Evolutionary conservation across 2,329 filamentous ascomycete species (phyloP).

Genomic region (Malbranchea zuffiana): DNA sequence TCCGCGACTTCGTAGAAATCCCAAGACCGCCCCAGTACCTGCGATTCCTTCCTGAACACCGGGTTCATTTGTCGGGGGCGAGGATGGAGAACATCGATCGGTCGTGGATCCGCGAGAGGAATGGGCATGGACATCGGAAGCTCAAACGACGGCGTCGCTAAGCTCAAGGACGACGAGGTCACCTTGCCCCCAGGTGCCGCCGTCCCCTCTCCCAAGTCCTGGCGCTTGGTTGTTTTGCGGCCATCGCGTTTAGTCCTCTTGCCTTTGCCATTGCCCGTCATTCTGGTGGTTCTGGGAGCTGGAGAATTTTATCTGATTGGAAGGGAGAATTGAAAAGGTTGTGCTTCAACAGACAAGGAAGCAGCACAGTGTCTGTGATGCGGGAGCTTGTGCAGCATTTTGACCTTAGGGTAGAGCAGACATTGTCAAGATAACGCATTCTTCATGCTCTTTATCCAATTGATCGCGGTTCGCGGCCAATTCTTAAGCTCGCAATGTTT

Average conservation of each 20-base stretch:
- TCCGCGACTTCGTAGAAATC: slow-evolving; percentile 36
- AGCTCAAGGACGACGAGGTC: slow-evolving; percentile 9
- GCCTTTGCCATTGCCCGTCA: slow-evolving; percentile 16
- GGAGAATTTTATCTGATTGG: too few species aligned
- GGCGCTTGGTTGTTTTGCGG: slow-evolving; percentile 34
- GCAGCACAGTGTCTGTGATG: too few species aligned
- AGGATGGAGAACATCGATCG: slow-evolving; percentile 29
- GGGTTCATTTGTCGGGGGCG: slow-evolving; percentile 32
- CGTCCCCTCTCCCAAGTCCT: slow-evolving; percentile 26
- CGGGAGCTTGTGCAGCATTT: too few species aligned
- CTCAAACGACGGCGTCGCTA: slow-evolving; percentile 28
- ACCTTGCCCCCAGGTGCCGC: slow-evolving; percentile 3
- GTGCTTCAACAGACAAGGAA: too few species aligned
- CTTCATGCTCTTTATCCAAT: too few species aligned
- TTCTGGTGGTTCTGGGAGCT: too few species aligned
- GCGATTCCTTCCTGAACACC: slow-evolving; percentile 27
- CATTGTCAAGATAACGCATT: too few species aligned
- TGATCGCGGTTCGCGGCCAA: not conserved
- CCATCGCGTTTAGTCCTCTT: slow-evolving; percentile 36
- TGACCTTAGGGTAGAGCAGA: too few species aligned
- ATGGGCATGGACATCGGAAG: slow-evolving; percentile 33
- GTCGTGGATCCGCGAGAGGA: slow-evolving; percentile 30
- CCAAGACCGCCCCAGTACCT: slow-evolving; percentile 27
- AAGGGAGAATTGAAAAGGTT: too few species aligned
- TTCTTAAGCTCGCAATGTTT: too few species aligned